Evolutionary conservation across 2,329 filamentous ascomycete genomes (phyloP).

Genomic region (Macrophomina phaseolina): DNA sequence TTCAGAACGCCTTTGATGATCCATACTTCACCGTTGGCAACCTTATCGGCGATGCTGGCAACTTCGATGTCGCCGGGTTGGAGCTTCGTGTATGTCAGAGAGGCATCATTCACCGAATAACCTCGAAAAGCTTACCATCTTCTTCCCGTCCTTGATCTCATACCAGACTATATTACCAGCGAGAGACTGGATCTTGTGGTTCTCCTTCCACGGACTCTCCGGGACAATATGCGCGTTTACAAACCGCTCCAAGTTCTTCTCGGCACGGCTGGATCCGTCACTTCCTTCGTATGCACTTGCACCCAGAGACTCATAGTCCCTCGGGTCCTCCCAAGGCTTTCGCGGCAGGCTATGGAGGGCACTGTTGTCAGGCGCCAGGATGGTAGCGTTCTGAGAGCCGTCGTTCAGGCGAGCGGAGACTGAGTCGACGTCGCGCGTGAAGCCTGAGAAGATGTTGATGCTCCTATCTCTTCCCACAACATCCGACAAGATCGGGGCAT

Average conservation of each 20-base stretch:
- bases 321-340: conserved; percentile 84
- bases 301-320: conserved; percentile 73
- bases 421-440: conserved; percentile 76
- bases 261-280: conserved; percentile 76
- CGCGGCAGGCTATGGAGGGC: conserved; percentile 77
- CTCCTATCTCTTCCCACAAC: conserved; percentile 78
- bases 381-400: conserved; percentile 72
- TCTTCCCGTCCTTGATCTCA: conserved; percentile 72
- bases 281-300: conserved; percentile 75
- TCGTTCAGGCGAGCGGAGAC: conserved; percentile 73
- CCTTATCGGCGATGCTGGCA: conserved; percentile 72
- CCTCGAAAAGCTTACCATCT: conserved; percentile 59
- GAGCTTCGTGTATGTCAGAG: conserved; percentile 56
- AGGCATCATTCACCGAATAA: conserved; percentile 2
- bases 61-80: conserved; percentile 84
- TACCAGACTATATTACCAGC: conserved; percentile 80
- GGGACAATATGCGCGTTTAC: conserved; percentile 85
- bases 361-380: conserved; percentile 85
- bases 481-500: conserved; percentile 71
- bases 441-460: conserved; percentile 83
- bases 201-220: conserved; percentile 74
- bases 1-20: conserved; percentile 67
- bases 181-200: conserved; percentile 69
- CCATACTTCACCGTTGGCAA: conserved; percentile 91
- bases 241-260: conserved; percentile 77